Conservation (phyloP, 306 rosid species). For the Casuarina glauca region DNA sequence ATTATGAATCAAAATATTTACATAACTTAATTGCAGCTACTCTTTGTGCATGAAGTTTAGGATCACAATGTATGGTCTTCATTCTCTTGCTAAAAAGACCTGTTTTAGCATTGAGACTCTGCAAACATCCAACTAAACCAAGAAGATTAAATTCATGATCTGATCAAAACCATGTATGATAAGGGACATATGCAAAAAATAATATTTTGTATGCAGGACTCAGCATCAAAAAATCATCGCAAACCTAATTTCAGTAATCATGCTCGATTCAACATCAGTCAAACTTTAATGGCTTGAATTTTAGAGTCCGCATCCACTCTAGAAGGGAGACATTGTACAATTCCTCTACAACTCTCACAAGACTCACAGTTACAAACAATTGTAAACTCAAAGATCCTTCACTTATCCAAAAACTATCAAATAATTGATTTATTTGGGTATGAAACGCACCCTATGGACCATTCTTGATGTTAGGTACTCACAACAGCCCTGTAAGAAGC, state of each 20-base stretch:
- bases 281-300: neutral
- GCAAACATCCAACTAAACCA: constrained; percentile 83
- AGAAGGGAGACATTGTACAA: neutral
- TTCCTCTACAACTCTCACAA: neutral
- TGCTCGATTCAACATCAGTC: neutral
- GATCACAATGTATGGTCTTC: constrained; percentile 93
- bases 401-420: neutral
- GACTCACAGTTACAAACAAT: neutral
- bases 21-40: constrained; percentile 93
- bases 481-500: neutral
- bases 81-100: constrained; percentile 96
- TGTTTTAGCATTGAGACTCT: constrained; percentile 96
- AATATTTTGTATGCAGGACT: neutral
- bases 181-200: constrained; percentile 9
- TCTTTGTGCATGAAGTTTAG: constrained; percentile 82
- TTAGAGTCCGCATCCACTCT: neutral
- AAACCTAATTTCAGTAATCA: neutral
- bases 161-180: constrained; percentile 13
- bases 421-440: neutral
- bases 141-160: constrained; percentile 57
- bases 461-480: neutral
- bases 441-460: neutral
- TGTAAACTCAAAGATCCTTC: neutral
- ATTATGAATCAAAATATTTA: neutral
- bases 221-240: neutral